A percentile compares a stretch with the other conserved stretches of the same genome.
Conservation (phyloP, 2,329 filamentous ascomycete species). For the Proliferodiscus dingleyae region DNA sequence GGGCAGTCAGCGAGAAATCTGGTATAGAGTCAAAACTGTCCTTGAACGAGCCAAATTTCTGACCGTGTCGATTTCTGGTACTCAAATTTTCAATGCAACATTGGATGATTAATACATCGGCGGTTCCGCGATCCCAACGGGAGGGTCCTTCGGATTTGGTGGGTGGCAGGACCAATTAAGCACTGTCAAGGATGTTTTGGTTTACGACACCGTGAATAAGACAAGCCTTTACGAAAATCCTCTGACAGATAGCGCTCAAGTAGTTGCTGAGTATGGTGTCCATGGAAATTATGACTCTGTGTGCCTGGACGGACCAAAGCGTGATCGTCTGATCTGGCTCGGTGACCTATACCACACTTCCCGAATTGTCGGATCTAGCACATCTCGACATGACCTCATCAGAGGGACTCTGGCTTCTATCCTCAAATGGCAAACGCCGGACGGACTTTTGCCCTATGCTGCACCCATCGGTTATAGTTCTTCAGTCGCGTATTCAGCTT, state of each 20-base stretch:
- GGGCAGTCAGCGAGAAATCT: constrained; percentile 33
- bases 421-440: too few relatives aligned
- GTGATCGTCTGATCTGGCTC: constrained; percentile 39
- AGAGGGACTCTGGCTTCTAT: too few relatives aligned
- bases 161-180: constrained; percentile 37
- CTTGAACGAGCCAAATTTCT: too few relatives aligned
- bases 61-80: too few relatives aligned
- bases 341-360: constrained; percentile 40
- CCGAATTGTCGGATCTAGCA: constrained; percentile 34
- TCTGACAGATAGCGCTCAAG: constrained; percentile 22
- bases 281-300: constrained; percentile 32
- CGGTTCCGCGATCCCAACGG: constrained; percentile 12
- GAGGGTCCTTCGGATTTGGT: constrained; percentile 38
- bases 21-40: too few relatives aligned
- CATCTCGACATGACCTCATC: constrained; percentile 33
- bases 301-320: constrained; percentile 39
- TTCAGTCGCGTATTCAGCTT: too few relatives aligned
- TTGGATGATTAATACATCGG: too few relatives aligned
- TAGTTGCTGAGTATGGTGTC: constrained; percentile 36
- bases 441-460: too few relatives aligned
- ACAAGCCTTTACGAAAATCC: constrained; percentile 31
- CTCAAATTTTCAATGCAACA: too few relatives aligned
- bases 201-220: constrained; percentile 28
- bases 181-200: constrained; percentile 34
- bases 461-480: too few relatives aligned